Evolutionary conservation across 192 early-diverging fungal species (phyloP).

Genomic region (Allomyces macrogynus): DNA sequence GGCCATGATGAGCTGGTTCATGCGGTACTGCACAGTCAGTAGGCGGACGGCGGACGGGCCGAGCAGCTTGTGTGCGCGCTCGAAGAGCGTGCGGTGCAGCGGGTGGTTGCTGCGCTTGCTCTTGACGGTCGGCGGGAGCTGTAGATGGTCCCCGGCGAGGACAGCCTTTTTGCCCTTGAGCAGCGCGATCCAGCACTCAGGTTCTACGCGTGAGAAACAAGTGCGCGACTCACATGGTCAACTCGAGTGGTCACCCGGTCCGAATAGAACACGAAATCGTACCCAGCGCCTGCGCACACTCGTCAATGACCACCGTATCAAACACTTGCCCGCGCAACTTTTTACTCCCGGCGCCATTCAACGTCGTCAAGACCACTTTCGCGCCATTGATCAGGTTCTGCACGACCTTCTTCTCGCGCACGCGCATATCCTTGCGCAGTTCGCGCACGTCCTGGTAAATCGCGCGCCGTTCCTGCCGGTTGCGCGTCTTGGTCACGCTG

Average conservation of each 20-base stretch:
- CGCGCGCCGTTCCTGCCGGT: slow-evolving; percentile 32
- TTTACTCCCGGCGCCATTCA: slow-evolving; percentile 42
- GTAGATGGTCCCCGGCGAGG: slow-evolving; percentile 75
- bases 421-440: slow-evolving; percentile 43
- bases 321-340: slow-evolving; percentile 37
- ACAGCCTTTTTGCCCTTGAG: slow-evolving; percentile 47
- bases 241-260: neutral
- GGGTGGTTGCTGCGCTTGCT: slow-evolving; percentile 11
- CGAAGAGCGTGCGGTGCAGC: slow-evolving; percentile 54
- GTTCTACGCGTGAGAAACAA: slow-evolving; percentile 5
- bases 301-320: slow-evolving; percentile 75
- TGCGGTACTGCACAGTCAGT: slow-evolving; percentile 70
- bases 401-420: slow-evolving; percentile 48
- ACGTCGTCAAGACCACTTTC: slow-evolving; percentile 52
- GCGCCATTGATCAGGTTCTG: slow-evolving; percentile 30
- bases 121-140: slow-evolving; percentile 73
- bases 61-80: slow-evolving; percentile 40
- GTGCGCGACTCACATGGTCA: neutral
- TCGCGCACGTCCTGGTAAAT: slow-evolving; percentile 41
- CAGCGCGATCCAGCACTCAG: slow-evolving; percentile 80
- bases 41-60: slow-evolving; percentile 39
- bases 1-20: slow-evolving; percentile 60
- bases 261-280: neutral
- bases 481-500: slow-evolving; percentile 39
- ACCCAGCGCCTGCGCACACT: slow-evolving; percentile 62